Evolutionary conservation across 495 filamentous ascomycete species (phyloP), one percentile per base, ranked within the genome.

Genomic region (Cairneyella variabilis): DNA sequence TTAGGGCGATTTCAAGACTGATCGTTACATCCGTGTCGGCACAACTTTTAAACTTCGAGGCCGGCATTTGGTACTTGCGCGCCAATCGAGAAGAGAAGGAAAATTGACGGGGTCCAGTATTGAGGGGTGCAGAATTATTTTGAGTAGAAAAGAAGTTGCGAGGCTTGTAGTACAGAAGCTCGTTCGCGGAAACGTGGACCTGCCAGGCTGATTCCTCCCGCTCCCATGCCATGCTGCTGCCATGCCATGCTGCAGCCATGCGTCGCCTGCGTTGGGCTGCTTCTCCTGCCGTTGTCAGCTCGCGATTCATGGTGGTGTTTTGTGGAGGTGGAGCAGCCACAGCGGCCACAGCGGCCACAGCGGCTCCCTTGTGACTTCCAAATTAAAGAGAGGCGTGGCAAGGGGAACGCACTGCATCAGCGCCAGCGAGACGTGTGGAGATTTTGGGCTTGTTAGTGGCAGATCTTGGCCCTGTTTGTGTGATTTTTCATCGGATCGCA

Each of bases 321-420:
- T n/a, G n/a, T n/a, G n/a, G n/a, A n/a, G n/a, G n/a, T n/a, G n/a
- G 25, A 8, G 23, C 18, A 44, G 41, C 41, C 41, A n/a, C n/a
- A n/a, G n/a, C n/a, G n/a, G n/a, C n/a, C n/a, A n/a, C n/a, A n/a
- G n/a, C n/a, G n/a, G n/a, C n/a, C n/a, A 44, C 41, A 26, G 41
- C 41, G 41, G 41, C 41, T 44, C 41, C 26, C 41, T 26, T 44
- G 23, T 44, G 41, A 44, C 41, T 44, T 44, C 20, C 41, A 44
- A 44, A 44, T 44, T 20, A 44, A 23, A 20, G 23, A 44, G 41
- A 21, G 38, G 38, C 38, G 17, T 20, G 23, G 23, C 18, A 44
- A 23, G n/a, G 21, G 20, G 1, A 6, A 20, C 16, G 23, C 3
- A 20, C 40, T 20, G 40, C 1, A 20, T 2, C 1, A n/a, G 6